Evolutionary conservation across 805 yeast genomes (phyloP).

Genomic region (Hanseniaspora lindneri): DNA sequence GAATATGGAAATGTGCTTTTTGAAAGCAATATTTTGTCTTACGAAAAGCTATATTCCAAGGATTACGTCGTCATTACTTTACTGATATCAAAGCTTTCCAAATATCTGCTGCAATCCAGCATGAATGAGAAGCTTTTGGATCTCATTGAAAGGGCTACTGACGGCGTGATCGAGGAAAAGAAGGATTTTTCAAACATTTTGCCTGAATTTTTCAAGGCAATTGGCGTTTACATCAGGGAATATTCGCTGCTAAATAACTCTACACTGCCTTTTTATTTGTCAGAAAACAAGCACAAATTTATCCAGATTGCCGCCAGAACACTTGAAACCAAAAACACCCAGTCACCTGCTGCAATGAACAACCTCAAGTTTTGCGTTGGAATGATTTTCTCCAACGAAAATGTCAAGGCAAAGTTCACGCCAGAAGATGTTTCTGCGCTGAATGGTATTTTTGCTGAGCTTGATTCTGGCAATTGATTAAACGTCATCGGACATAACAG

Average conservation of each 20-base stretch:
- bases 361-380: conserved; percentile 27
- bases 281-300: neutral
- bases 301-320: neutral
- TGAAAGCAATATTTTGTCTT: conserved; percentile 18
- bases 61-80: conserved; percentile 24
- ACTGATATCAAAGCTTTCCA: conserved; percentile 22
- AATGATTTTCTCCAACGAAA: conserved; percentile 21
- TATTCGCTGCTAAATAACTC: neutral
- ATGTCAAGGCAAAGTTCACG: conserved; percentile 16
- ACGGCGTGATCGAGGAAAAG: neutral
- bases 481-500: neutral
- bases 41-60: conserved; percentile 16
- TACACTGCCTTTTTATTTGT: neutral
- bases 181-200: neutral
- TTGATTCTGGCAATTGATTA: conserved; percentile 16
- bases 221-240: conserved; percentile 13
- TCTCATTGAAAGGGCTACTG: neutral
- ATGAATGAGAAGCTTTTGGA: neutral
- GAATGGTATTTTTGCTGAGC: conserved; percentile 21
- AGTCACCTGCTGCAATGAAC: conserved; percentile 19
- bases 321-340: neutral
- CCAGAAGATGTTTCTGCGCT: conserved; percentile 8
- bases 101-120: neutral
- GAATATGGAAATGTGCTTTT: conserved; percentile 20
- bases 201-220: conserved; percentile 8